These are phyloP conservation scores for Parastagonospora avenae DNA, from an alignment of 2,329 filamentous ascomycete species.

Conservation along the genomic window DNA sequence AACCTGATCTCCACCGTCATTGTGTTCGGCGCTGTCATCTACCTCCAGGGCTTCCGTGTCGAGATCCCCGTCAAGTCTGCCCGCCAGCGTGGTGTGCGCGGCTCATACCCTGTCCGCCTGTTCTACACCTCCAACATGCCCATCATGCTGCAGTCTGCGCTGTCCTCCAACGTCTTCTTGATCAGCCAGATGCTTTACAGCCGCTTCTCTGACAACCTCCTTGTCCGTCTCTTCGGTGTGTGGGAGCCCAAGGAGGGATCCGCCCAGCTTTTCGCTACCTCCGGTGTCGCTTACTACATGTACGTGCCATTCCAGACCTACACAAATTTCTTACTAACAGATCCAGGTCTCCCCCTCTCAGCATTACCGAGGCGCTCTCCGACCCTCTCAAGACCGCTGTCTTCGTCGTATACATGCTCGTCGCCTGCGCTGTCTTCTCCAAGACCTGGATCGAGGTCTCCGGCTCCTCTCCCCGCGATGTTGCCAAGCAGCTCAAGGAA, in stretches of 20 bases:
- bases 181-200: constrained; percentile 99
- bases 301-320: constrained; percentile 18
- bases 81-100: constrained; percentile 97
- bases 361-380: constrained; percentile 94
- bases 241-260: constrained; percentile 98
- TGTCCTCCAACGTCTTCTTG: constrained; percentile 98
- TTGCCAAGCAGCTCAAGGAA: constrained; percentile 99
- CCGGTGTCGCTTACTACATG: constrained; percentile 99
- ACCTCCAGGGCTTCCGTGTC: constrained; percentile 98
- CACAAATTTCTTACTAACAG: constrained; percentile 16
- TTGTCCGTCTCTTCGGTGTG: constrained; percentile 95
- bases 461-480: constrained; percentile 94
- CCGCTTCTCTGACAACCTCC: constrained; percentile 97
- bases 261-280: constrained; percentile 90
- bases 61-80: constrained; percentile 99
- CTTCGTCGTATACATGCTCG: constrained; percentile 97
- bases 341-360: constrained; percentile 78
- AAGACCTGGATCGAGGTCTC: constrained; percentile 99
- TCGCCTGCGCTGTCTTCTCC: constrained; percentile 96
- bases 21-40: constrained; percentile 98
- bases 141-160: constrained; percentile 98
- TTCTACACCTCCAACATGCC: constrained; percentile 99
- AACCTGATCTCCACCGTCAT: constrained; percentile 91
- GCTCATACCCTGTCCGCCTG: constrained; percentile 95
- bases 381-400: constrained; percentile 96